Evolutionary conservation across 1,284 basidiomycete species (phyloP), one percentile per base, ranked within the genome.

Genomic region (Cutaneotrichosporon sp.): DNA sequence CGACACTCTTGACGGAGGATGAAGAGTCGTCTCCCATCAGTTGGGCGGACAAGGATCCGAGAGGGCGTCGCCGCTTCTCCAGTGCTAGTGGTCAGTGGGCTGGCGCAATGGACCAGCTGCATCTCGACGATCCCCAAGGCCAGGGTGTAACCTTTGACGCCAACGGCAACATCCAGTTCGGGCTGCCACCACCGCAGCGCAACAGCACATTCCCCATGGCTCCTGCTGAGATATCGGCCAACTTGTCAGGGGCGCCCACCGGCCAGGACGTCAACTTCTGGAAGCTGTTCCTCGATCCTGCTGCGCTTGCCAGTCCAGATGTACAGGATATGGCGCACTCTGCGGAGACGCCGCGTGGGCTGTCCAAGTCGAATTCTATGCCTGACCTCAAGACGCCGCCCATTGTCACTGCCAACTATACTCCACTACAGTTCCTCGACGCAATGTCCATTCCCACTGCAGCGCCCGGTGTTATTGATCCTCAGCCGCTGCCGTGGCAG

Each of bases 281-380:
- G 78, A 73, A 75, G 58, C 34, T 75, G 47, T 80, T 76, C 69
- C 74, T 80, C 69, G 66, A 69, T 11, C 68, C 68, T 7, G 56
- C 56, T 6, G 65, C 60, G 5, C 60, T 69, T 2, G 59, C 55
- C 8, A 77, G 74, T 49, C 76, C 75, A 10, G 75, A 74, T 46
- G 71, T 72, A n/a, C 71, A 75, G 69, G 71, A 66, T 16, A 38
- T 58, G 4, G 47, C 47, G 2, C 16, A 21, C 10, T 31, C 30
- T 0, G 26, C 34, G 50, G 61, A 63, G 14, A 63, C 66, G 2
- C 62, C 64, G 1, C 66, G 58, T 8, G 58, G 59, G 10, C 60
- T 69, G 10, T 62, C 52, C 65, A 78, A 75, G 65, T 76, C 74
- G 46, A 77, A 73, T 56, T 78, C 76, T 3, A 76, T 77, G 73